Conservation (phyloP, 257 asterid species). For the Penstemon barbatus region DNA sequence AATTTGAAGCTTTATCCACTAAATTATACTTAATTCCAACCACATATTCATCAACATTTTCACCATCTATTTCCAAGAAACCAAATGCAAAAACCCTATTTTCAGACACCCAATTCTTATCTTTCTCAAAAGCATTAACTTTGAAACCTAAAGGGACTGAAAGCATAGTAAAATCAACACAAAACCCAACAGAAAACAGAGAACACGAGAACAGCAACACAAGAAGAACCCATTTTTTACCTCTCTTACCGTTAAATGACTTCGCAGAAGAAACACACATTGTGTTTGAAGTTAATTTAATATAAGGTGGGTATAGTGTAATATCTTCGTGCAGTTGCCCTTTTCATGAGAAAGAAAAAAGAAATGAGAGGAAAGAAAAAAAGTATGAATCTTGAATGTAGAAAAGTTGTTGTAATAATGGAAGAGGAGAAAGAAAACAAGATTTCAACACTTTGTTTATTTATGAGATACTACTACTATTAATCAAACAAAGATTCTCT, state of each 20-base stretch:
- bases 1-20: constrained; percentile 43
- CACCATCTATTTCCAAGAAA: constrained; percentile 56
- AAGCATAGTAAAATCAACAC: constrained; percentile 41
- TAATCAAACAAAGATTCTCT: constrained; percentile 45
- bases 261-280: constrained; percentile 44
- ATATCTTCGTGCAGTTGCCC: constrained; percentile 30
- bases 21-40: constrained; percentile 61
- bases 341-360: constrained; percentile 34
- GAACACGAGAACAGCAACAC: constrained; percentile 34
- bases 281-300: constrained; percentile 33
- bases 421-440: constrained; percentile 42
- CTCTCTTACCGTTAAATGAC: constrained; percentile 38
- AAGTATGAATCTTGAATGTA: constrained; percentile 42
- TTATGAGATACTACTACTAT: constrained; percentile 30
- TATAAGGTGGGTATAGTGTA: constrained; percentile 41
- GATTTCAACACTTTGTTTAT: constrained; percentile 37
- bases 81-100: constrained; percentile 73
- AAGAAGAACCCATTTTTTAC: constrained; percentile 22
- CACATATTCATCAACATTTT: constrained; percentile 40
- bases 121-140: constrained; percentile 47
- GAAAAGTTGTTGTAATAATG: constrained; percentile 38
- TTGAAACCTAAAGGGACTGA: constrained; percentile 64
- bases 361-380: constrained; percentile 23
- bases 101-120: constrained; percentile 53
- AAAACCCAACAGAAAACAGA: constrained; percentile 37